These are phyloP conservation scores for Rutidosis leptorrhynchoides DNA, from an alignment of 129 eudicot genomes.

Conservation along the genomic window DNA sequence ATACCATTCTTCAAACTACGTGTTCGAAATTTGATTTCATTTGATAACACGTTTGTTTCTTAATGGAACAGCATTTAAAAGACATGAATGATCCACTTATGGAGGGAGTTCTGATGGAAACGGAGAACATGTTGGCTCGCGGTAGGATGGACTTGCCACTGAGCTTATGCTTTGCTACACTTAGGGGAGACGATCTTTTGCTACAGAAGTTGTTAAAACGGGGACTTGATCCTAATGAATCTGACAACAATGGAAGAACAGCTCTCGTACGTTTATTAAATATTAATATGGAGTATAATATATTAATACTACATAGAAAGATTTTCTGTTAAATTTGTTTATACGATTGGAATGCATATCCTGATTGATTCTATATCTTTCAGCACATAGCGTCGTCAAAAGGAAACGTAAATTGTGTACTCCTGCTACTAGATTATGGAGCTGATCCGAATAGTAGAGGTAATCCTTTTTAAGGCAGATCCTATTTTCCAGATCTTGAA, in stretches of 20 bases:
- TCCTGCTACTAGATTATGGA: slow-evolving; percentile 73
- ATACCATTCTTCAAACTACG: background rate
- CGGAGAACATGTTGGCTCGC: slow-evolving; percentile 81
- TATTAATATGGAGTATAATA: background rate
- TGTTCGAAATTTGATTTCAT: background rate
- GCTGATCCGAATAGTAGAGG: slow-evolving; percentile 94
- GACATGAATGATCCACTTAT: slow-evolving; percentile 62
- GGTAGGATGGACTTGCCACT: slow-evolving; percentile 93
- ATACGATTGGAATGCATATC: background rate
- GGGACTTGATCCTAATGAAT: slow-evolving; percentile 94
- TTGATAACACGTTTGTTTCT: background rate
- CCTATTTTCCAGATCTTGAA: background rate
- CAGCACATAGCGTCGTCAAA: slow-evolving; percentile 96
- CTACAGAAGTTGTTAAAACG: slow-evolving; percentile 72
- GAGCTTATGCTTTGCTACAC: slow-evolving; percentile 84
- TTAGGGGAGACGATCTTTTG: slow-evolving; percentile 66
- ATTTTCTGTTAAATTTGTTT: background rate
- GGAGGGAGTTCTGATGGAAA: slow-evolving; percentile 80
- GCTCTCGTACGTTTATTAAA: slow-evolving; percentile 52
- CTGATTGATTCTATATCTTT: slow-evolving; percentile 8
- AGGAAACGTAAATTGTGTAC: slow-evolving; percentile 82
- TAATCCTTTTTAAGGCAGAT: slow-evolving; percentile 17
- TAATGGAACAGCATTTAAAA: slow-evolving; percentile 67
- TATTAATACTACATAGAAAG: background rate
- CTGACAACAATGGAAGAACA: slow-evolving; percentile 89